A percentile compares a stretch with the other conserved stretches of the same genome.
Evolutionary conservation across 768 basidiomycete species (phyloP).

Genomic region (Lactarius akahatsu): DNA sequence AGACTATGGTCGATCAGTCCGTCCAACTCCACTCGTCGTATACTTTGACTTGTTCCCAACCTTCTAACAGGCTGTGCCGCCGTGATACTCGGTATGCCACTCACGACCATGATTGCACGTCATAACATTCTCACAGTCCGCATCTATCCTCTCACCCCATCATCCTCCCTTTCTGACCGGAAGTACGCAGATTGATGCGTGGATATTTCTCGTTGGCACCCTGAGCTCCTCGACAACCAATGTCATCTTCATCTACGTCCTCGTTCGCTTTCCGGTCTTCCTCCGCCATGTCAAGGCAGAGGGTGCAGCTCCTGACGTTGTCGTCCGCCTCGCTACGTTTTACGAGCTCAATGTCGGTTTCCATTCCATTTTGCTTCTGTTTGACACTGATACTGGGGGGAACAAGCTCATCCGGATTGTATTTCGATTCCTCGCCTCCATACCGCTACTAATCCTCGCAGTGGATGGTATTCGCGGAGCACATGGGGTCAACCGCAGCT

Average conservation of each 20-base stretch:
- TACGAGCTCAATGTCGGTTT: slow-evolving; percentile 72
- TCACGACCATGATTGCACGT: slow-evolving; percentile 61
- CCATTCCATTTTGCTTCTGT: no score
- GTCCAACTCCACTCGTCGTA: slow-evolving; percentile 27
- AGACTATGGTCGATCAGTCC: slow-evolving; percentile 67
- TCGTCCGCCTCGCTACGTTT: slow-evolving; percentile 71
- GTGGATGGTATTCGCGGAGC: slow-evolving; percentile 57
- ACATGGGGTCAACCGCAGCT: slow-evolving; percentile 50
- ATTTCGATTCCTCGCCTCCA: slow-evolving; percentile 72
- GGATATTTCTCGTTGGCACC: slow-evolving; percentile 74
- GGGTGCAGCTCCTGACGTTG: slow-evolving; percentile 72
- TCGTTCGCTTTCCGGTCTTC: slow-evolving; percentile 68
- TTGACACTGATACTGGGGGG: neutral
- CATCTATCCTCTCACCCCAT: neutral
- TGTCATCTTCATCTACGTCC: slow-evolving; percentile 67
- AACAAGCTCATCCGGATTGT: slow-evolving; percentile 63
- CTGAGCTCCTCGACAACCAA: slow-evolving; percentile 66
- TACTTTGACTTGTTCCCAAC: neutral
- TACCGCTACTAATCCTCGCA: slow-evolving; percentile 66
- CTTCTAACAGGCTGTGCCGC: slow-evolving; percentile 53
- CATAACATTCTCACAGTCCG: slow-evolving; percentile 57
- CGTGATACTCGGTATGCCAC: slow-evolving; percentile 69
- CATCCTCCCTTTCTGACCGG: neutral
- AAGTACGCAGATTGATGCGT: slow-evolving; percentile 57
- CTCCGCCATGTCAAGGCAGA: slow-evolving; percentile 67